These are phyloP conservation scores for Clitoria ternatea DNA, from an alignment of 306 rosid genomes.

Conservation along the genomic window DNA sequence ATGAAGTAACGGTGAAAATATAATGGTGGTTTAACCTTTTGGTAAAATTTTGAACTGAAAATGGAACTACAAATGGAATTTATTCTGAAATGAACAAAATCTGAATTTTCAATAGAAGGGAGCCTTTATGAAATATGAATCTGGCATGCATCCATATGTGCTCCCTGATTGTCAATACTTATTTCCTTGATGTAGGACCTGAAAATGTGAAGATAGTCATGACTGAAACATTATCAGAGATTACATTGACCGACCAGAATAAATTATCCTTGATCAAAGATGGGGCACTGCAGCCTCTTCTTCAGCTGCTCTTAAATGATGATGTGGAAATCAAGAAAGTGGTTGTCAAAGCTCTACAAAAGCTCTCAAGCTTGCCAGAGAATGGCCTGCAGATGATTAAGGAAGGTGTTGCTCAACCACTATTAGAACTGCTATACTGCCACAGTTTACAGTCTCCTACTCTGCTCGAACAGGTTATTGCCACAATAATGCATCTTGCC, in stretches of 20 bases:
- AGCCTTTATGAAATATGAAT: background rate
- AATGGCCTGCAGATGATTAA: slow-evolving; percentile 53
- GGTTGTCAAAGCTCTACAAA: slow-evolving; percentile 44
- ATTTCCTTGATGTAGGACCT: slow-evolving; percentile 35
- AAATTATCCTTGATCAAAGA: slow-evolving; percentile 41
- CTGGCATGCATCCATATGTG: background rate
- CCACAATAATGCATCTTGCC: slow-evolving; percentile 55
- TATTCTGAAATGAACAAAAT: background rate
- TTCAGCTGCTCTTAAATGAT: slow-evolving; percentile 46
- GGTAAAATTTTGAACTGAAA: background rate
- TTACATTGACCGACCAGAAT: slow-evolving; percentile 50
- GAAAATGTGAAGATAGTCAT: slow-evolving; percentile 39
- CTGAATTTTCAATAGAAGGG: background rate
- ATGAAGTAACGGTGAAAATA: background rate
- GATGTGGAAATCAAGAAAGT: slow-evolving; percentile 42
- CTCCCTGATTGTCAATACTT: background rate
- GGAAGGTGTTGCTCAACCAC: slow-evolving; percentile 49
- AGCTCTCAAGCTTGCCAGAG: slow-evolving; percentile 51
- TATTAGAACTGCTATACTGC: slow-evolving; percentile 48
- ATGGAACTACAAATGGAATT: background rate
- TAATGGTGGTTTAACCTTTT: background rate
- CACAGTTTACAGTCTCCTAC: slow-evolving; percentile 41
- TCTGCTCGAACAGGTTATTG: slow-evolving; percentile 49
- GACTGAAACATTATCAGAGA: slow-evolving; percentile 52
- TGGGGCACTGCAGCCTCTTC: slow-evolving; percentile 52